Conservation (phyloP, 2,329 filamentous ascomycete genomes). For the Aureobasidium lini region DNA sequence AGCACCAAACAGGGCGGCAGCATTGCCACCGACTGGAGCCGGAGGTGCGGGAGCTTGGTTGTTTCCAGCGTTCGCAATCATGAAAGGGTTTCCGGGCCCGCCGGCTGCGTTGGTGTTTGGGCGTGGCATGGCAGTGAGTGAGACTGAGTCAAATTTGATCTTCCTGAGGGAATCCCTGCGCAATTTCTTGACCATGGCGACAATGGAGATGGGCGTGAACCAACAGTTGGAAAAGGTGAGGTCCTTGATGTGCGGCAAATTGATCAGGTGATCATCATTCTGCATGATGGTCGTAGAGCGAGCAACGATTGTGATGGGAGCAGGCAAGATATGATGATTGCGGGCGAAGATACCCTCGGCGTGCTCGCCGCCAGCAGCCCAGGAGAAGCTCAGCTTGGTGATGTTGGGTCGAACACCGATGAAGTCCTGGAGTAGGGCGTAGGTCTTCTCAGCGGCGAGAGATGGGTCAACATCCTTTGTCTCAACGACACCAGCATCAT, state of each 20-base stretch:
- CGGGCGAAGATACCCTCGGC: constrained; percentile 54
- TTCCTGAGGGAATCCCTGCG: constrained; percentile 42
- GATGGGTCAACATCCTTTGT: constrained; percentile 45
- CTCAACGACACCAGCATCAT: constrained; percentile 44
- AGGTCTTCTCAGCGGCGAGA: constrained; percentile 45
- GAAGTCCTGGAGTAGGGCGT: constrained; percentile 41
- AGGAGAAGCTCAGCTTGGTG: constrained; percentile 56
- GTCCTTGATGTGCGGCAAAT: constrained; percentile 50
- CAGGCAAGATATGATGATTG: constrained; percentile 56
- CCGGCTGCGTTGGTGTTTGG: not conserved
- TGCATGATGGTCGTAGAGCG: constrained; percentile 17
- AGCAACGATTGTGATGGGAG: constrained; percentile 40
- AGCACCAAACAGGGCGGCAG: not conserved
- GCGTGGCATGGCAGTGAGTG: constrained; percentile 45
- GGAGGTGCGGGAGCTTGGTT: not conserved
- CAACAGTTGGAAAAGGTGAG: constrained; percentile 63
- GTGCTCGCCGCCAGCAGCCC: constrained; percentile 60
- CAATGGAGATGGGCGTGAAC: constrained; percentile 52
- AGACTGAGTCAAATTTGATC: constrained; percentile 57
- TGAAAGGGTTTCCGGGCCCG: no score
- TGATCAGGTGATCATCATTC: constrained; percentile 31
- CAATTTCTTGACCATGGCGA: constrained; percentile 45
- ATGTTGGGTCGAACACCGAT: constrained; percentile 44
- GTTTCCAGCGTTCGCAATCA: no score
- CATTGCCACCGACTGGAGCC: not conserved